A percentile compares a stretch with the other conserved stretches of the same genome.
These are phyloP conservation scores for Polygonum aviculare DNA, from an alignment of 148 eudicot species.

Conservation along the genomic window DNA sequence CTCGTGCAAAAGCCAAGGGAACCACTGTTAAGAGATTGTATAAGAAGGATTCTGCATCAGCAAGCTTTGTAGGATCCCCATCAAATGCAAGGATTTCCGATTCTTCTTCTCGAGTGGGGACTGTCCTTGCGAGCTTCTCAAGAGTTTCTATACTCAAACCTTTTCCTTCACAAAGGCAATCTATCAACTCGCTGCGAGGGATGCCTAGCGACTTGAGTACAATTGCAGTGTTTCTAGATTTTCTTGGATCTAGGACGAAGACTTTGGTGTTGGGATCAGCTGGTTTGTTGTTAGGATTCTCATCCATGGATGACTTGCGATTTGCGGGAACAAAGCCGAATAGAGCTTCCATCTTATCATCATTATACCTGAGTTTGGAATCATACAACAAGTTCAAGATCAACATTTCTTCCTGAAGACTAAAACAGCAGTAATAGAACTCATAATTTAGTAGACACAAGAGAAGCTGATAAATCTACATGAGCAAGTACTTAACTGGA, in stretches of 20 bases:
- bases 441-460: no score
- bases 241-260: constrained; percentile 55
- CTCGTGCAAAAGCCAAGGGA: constrained; percentile 66
- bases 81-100: constrained; percentile 44
- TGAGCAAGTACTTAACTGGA: constrained; percentile 33
- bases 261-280: constrained; percentile 36
- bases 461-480: neutral
- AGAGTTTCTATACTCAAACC: constrained; percentile 55
- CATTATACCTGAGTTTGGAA: constrained; percentile 48
- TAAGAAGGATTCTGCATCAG: constrained; percentile 89
- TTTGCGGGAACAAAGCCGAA: constrained; percentile 62
- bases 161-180: constrained; percentile 48
- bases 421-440: neutral
- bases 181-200: constrained; percentile 49
- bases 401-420: neutral
- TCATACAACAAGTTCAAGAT: neutral
- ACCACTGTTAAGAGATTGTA: constrained; percentile 58
- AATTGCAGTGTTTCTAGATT: constrained; percentile 82
- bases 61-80: constrained; percentile 57
- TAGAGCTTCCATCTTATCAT: constrained; percentile 81
- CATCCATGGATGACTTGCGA: constrained; percentile 43
- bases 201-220: constrained; percentile 62
- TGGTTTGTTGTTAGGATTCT: constrained; percentile 15
- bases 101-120: constrained; percentile 68
- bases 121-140: constrained; percentile 59